Conservation (phyloP, 192 early-diverging fungal species). For the Chytriomyces hyalinus region DNA sequence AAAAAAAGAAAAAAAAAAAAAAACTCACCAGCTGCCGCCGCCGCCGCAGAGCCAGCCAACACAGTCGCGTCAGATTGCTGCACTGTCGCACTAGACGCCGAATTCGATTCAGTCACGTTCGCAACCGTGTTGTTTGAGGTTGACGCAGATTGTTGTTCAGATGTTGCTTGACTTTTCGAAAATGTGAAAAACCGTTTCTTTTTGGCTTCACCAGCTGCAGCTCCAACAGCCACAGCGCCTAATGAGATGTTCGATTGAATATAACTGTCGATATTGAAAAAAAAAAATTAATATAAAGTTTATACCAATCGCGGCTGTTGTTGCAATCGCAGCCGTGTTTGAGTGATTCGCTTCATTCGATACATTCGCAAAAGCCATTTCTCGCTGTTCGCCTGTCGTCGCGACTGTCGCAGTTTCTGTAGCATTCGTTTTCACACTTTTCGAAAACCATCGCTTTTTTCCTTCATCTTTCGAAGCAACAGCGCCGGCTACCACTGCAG, state of each 20-base stretch:
- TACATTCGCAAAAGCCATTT: too few relatives aligned
- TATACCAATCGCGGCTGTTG: neutral
- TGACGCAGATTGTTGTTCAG: neutral
- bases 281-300: too few relatives aligned
- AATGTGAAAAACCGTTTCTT: neutral
- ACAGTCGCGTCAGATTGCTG: neutral
- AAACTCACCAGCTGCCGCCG: neutral
- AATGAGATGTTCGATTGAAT: too few relatives aligned
- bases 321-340: neutral
- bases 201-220: neutral
- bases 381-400: too few relatives aligned
- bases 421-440: too few relatives aligned
- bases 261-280: too few relatives aligned
- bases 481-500: neutral
- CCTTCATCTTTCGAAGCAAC: neutral
- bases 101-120: neutral
- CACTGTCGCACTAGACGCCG: neutral
- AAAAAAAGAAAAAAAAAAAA: too few relatives aligned
- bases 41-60: conserved; percentile 1
- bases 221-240: neutral
- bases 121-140: neutral
- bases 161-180: too few relatives aligned
- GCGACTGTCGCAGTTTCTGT: too few relatives aligned
- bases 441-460: neutral
- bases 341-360: too few relatives aligned